Base-by-base conservation (phyloP, 305 asterid genomes). In the Rubia occidens region DNA sequence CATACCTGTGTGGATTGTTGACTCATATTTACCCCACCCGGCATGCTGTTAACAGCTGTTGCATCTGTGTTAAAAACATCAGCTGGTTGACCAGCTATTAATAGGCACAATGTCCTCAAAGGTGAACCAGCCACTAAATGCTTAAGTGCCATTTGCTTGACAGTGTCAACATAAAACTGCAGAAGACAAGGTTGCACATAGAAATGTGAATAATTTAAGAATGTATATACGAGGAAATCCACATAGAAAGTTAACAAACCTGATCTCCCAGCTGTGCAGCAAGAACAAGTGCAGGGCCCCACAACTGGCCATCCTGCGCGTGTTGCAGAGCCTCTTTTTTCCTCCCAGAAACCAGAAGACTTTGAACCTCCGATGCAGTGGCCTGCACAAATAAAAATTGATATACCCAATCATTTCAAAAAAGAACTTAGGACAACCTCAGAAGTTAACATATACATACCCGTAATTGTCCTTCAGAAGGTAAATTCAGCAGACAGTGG, bases 201-300 rank as follows among this genome's bases (percentile, higher is more conserved):
- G 55, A 67, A 32, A 9, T 29, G 56, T 42, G 21, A 66, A n/a
- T 17, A 11, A 29, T 11, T 9, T 39, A 42, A 43, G 35, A 39
- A 6, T 26, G 10, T 8, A 45, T 60, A 5, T 11, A 6, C 6
- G 17, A 20, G 43, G 20, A 14, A 10, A 35, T 37, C 14, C 68
- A 11, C 29, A n/a, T 11, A 44, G 35, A 53, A 11, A 11, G 37
- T 43, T 17, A 51, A 66, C 18, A 67, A 59, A 90, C 99, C 87
- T 90, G 96, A 77, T 89, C 91, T 26, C 96, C 96, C 73, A 94
- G 97, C 78, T 85, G 99, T 67, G 97, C 99, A 78, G 96, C 97
- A 76, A 94, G 97, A 77, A 89, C 87, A 78, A 94, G 89, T 71
- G 99, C 97, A 77, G 96, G 96, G 60, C 97, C 96, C 99, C 99